phyloP scores from a whole-genome alignment of 2,329 filamentous ascomycete genomes.

The Diplodia intermedia region DNA sequence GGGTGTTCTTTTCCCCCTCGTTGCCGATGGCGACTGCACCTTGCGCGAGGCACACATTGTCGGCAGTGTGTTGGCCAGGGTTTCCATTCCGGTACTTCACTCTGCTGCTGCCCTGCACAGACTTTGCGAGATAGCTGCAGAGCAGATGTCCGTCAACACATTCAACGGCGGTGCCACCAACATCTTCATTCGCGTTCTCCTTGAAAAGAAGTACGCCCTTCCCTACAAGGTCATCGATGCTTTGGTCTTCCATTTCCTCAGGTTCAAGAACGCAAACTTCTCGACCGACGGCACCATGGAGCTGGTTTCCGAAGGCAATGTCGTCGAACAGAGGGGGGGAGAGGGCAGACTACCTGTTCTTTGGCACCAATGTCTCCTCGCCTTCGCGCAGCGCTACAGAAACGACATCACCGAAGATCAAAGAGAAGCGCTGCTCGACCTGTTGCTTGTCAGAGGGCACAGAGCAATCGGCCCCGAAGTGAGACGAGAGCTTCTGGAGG shows the following conservation, averaged over 20 bases:
- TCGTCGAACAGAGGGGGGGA: conserved; percentile 53
- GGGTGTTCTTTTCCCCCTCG: conserved; percentile 89
- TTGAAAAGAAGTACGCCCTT: conserved; percentile 97
- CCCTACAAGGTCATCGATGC: conserved; percentile 95
- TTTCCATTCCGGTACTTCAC: conserved; percentile 89
- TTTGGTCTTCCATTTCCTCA: conserved; percentile 94
- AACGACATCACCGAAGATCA: conserved; percentile 97
- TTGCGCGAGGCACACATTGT: conserved; percentile 92
- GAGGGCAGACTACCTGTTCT: conserved; percentile 80
- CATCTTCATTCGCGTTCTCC: conserved; percentile 88
- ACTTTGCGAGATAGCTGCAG: conserved; percentile 91
- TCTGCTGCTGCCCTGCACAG: conserved; percentile 90
- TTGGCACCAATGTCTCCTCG: conserved; percentile 92
- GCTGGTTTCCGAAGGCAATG: conserved; percentile 31
- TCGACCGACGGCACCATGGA: conserved; percentile 56
- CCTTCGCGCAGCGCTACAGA: conserved; percentile 92
- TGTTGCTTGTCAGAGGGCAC: conserved; percentile 85
- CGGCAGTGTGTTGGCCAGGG: conserved; percentile 80
- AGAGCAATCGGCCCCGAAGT: conserved; percentile 90
- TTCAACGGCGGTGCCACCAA: conserved; percentile 93
- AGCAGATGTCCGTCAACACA: conserved; percentile 81
- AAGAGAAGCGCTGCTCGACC: conserved; percentile 85
- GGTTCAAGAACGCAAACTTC: conserved; percentile 75
- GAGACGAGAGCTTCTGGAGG: conserved; percentile 83
- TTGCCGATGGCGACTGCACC: conserved; percentile 85